Evolutionary conservation across 1,139 yeast species (phyloP).

Genomic region (Magnusiomyces suaveolens): DNA sequence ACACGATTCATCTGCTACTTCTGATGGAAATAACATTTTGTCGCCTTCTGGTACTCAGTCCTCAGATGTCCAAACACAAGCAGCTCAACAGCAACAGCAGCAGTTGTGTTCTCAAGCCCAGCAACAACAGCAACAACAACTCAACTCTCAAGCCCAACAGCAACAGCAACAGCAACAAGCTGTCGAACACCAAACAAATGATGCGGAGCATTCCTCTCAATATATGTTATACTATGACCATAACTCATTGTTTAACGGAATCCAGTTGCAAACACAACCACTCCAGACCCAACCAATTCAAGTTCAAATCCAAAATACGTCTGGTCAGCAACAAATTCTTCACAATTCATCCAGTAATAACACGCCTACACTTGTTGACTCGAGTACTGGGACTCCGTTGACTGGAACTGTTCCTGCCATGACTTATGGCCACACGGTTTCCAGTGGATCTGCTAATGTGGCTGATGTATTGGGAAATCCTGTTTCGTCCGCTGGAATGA

Average conservation of each 20-base stretch:
- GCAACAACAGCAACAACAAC: neutral
- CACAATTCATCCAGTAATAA: neutral
- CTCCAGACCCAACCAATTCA: neutral
- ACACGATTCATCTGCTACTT: neutral
- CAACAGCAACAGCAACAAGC: neutral
- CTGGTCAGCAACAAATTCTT: neutral
- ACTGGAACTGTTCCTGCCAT: neutral
- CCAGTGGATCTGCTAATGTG: no score
- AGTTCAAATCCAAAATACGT: neutral
- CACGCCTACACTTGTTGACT: neutral
- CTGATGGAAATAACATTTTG: neutral
- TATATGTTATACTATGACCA: neutral
- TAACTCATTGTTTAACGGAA: neutral
- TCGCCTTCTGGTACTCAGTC: neutral
- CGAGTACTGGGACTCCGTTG: neutral
- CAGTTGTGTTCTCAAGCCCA: neutral
- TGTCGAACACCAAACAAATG: neutral
- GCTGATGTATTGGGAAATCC: no score
- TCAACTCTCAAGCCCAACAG: neutral
- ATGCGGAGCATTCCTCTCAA: neutral
- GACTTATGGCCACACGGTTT: no score
- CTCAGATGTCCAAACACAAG: neutral
- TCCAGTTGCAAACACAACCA: neutral
- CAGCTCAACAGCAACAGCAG: no score
- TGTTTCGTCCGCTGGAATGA: no score